These are phyloP conservation scores for Monilinia fructicola DNA, from an alignment of 2,329 filamentous ascomycete genomes.

Conservation along the genomic window DNA sequence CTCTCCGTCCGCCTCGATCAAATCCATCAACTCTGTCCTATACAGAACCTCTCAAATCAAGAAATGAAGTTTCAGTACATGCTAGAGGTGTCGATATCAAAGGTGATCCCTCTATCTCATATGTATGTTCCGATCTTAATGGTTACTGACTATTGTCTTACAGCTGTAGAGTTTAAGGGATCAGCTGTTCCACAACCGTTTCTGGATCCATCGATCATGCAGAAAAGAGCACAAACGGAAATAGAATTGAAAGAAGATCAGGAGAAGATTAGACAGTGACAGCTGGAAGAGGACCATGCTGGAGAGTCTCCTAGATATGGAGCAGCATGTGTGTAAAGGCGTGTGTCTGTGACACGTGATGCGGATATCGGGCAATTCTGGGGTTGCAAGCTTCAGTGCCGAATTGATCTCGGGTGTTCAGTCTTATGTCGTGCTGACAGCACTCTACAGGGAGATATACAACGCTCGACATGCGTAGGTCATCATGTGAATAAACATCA, in stretches of 20 bases:
- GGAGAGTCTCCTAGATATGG: neutral
- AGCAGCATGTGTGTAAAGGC: neutral
- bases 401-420: neutral
- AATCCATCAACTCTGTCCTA: constrained; percentile 27
- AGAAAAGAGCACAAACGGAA: constrained; percentile 28
- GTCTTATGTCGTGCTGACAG: neutral
- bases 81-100: no score
- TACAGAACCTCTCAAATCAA: constrained; percentile 29
- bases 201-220: constrained; percentile 34
- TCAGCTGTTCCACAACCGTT: constrained; percentile 35
- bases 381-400: neutral
- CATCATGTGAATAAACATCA: constrained; percentile 21
- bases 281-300: neutral
- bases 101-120: neutral
- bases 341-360: neutral
- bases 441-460: neutral
- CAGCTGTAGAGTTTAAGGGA: constrained; percentile 33
- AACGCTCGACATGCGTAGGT: constrained; percentile 1
- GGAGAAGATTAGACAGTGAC: constrained; percentile 21
- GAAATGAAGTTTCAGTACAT: constrained; percentile 27
- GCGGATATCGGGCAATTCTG: neutral
- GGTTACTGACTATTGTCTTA: constrained; percentile 1
- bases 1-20: constrained; percentile 27
- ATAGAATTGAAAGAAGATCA: constrained; percentile 28
- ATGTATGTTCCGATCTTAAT: no score